Conservation (phyloP, 345 rosid species). For the Eucalyptus sideroxylon region DNA sequence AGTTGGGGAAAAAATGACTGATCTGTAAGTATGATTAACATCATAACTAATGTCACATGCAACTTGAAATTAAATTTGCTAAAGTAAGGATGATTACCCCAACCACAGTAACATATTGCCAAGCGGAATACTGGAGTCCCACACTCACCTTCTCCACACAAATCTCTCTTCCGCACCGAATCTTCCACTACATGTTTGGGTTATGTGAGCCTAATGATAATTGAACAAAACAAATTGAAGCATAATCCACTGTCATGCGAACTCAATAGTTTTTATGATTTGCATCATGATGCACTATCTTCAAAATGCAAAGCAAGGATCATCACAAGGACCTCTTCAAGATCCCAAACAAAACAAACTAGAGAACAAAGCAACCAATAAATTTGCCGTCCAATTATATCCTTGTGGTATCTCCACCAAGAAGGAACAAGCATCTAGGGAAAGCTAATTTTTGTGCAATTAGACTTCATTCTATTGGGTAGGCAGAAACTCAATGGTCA, state of each 20-base stretch:
- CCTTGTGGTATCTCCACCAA: background rate
- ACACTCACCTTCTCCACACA: too few species aligned
- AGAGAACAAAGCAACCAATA: background rate
- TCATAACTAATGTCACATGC: too few species aligned
- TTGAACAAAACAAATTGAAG: background rate
- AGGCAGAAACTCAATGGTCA: accelerated
- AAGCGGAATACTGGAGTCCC: accelerated
- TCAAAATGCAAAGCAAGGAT: background rate
- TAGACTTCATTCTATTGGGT: background rate
- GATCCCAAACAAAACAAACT: background rate
- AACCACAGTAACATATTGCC: too few species aligned
- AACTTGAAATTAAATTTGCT: too few species aligned
- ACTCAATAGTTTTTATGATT: background rate
- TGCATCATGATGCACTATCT: background rate
- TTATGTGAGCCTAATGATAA: background rate
- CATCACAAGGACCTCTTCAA: background rate
- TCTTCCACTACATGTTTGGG: accelerated
- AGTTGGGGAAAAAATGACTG: too few species aligned
- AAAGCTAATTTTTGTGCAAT: background rate
- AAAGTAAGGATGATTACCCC: too few species aligned
- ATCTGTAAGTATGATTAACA: too few species aligned
- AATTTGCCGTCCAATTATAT: background rate
- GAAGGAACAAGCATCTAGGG: background rate
- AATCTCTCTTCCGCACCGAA: too few species aligned
- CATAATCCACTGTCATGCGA: accelerated